Evolutionary conservation across 1,284 basidiomycete genomes (phyloP), one percentile per base, ranked within the genome.

Genomic region (Marasmius sp.): DNA sequence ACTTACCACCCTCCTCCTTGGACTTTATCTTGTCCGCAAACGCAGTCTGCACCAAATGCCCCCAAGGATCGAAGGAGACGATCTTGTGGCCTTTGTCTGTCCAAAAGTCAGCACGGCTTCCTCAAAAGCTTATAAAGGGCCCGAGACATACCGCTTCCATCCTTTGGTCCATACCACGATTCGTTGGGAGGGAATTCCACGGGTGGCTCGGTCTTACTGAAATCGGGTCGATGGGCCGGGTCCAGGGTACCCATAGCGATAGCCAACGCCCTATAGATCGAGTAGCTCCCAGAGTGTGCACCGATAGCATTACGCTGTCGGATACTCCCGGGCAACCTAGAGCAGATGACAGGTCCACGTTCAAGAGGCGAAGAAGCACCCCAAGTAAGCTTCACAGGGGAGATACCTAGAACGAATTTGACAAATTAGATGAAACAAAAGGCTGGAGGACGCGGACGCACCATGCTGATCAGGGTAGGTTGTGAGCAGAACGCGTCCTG

Each of bases 61-160:
- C 96, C 87, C 89, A 98, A 0, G 96, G 96, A 73, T 98, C 97
- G 73, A 98, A 91, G 1, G 91, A 90, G 37, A 97, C 95, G 71
- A 98, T 97, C 84, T 94, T 95, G 68, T 70, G 75, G 2, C 37
- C 43, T 22, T 58, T 47, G 41, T 36, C 60, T 7, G 16, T n/a
- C 45, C n/a, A 18, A 47, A 20, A 43, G 14, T 38, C n/a, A 37
- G 39, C 37, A 6, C 18, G 20, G n/a, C 2, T 56, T n/a, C 10
- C 36, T 18, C 16, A 6, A 16, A 27, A 12, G 10, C 20, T 8
- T 16, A 38, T 6, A 11, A 43, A 20, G 27, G 34, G 86, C 1
- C 16, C n/a, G 20, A 18, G 16, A n/a, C 45, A 8, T 8, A 47
- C 45, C 45, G 20, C 45, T 47, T 47, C 16, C 45, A n/a, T n/a